Conservation (phyloP, 306 rosid species). For the Pyrus bretschneideri region DNA sequence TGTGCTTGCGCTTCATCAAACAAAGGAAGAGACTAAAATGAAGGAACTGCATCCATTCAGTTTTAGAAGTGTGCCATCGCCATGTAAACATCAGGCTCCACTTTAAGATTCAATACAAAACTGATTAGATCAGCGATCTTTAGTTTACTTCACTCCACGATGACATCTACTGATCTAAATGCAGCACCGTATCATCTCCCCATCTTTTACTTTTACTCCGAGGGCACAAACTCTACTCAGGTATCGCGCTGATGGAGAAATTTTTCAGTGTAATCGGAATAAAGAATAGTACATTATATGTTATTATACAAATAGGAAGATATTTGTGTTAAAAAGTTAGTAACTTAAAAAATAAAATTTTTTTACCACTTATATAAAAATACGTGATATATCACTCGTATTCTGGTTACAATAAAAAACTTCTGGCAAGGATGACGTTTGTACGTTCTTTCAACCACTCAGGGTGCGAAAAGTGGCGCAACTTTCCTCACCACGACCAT, state of each 20-base stretch:
- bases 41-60: background rate
- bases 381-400: too few species aligned
- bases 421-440: background rate
- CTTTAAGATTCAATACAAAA: slow-evolving; percentile 15
- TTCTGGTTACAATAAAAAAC: too few species aligned
- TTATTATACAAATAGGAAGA: too few species aligned
- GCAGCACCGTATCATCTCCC: background rate
- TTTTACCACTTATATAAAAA: too few species aligned
- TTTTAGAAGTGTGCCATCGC: slow-evolving; percentile 18
- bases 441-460: background rate
- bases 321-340: too few species aligned
- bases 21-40: slow-evolving; percentile 1
- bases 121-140: background rate
- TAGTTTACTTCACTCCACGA: background rate
- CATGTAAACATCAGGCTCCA: slow-evolving; percentile 11
- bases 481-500: background rate
- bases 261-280: too few species aligned
- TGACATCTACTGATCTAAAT: background rate
- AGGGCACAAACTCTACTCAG: too few species aligned
- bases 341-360: too few species aligned
- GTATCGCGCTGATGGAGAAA: too few species aligned
- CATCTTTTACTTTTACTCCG: background rate
- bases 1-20: background rate
- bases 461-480: background rate
- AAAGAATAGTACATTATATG: accelerated